Evolutionary conservation across 73 alveolate species (phyloP), one percentile per base, ranked within the genome.

Genomic region (Urostyla sp.): DNA sequence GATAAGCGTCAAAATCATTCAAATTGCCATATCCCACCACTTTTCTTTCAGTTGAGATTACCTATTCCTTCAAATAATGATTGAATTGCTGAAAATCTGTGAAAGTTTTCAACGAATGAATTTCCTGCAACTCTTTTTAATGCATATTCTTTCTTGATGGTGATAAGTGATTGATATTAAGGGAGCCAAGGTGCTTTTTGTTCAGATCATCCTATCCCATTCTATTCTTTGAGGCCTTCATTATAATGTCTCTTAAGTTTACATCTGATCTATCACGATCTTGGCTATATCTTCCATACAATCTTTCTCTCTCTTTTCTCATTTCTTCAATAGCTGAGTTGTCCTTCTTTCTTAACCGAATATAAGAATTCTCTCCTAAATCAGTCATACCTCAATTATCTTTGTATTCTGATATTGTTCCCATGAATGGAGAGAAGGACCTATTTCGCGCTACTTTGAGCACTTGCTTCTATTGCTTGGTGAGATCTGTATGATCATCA

Each of bases 121-220:
- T 24, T 26, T 63, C 79, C 26, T 63, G 61, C 61, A 43, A 43
- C 36, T 63, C 79, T 43, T 43, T 63, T 20, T 13, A 37, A 40
- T 63, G 23, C 44, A 57, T 35, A 20, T 43, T n/a, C 16, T 63
- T 63, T 63, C 79, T 63, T 21, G 21, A 21, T 2, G 79, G 79
- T 43, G 61, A 43, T 18, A 63, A 28, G 44, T 63, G 79, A 63
- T 63, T 63, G 1, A 63, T 36, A 40, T 20, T 63, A 8, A 1
- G 10, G 24, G 16, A 34, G 79, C 38, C 28, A 8, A 13, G n/a
- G 27, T 63, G 15, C n/a, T 63, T 10, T 18, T n/a, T n/a, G n/a
- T n/a, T n/a, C n/a, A n/a, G n/a, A n/a, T n/a, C n/a, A n/a, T n/a
- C n/a, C n/a, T n/a, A n/a, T n/a, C n/a, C n/a, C n/a, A n/a, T 4